These are phyloP conservation scores for Candida ovalis DNA, from an alignment of 805 yeast species.

Conservation along the genomic window DNA sequence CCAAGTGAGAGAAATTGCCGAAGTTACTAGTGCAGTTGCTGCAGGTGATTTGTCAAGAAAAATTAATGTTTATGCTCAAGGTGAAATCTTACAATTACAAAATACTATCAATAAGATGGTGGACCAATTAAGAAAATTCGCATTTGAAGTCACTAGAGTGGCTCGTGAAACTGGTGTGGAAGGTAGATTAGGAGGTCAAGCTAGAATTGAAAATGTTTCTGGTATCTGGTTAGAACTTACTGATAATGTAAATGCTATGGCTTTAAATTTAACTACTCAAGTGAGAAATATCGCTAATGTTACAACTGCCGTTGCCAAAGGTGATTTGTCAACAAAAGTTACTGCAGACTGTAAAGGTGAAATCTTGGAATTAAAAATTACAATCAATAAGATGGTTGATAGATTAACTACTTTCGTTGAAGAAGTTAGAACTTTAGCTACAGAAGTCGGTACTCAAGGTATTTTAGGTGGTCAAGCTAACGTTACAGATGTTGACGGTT, in stretches of 20 bases:
- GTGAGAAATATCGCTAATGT: constrained; percentile 85
- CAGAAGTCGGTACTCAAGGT: constrained; percentile 82
- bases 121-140: constrained; percentile 77
- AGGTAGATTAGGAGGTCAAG: constrained; percentile 87
- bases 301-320: constrained; percentile 83
- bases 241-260: constrained; percentile 89
- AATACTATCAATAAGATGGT: constrained; percentile 88
- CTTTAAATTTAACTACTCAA: constrained; percentile 79
- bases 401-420: constrained; percentile 77
- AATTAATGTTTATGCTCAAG: constrained; percentile 88
- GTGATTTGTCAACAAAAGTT: constrained; percentile 76
- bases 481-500: constrained; percentile 80
- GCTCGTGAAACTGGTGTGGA: constrained; percentile 89
- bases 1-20: constrained; percentile 86
- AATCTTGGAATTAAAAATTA: constrained; percentile 72
- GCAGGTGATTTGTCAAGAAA: constrained; percentile 79
- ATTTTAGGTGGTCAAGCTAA: constrained; percentile 89
- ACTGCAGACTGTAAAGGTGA: constrained; percentile 85
- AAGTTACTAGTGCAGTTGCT: constrained; percentile 86
- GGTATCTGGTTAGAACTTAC: constrained; percentile 88
- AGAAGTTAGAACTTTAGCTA: constrained; percentile 82
- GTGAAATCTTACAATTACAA: constrained; percentile 80
- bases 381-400: constrained; percentile 87
- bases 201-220: constrained; percentile 70
- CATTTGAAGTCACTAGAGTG: constrained; percentile 81